phyloP scores from a whole-genome alignment of 106 monocot species.

The Dendrobium huoshanense region DNA sequence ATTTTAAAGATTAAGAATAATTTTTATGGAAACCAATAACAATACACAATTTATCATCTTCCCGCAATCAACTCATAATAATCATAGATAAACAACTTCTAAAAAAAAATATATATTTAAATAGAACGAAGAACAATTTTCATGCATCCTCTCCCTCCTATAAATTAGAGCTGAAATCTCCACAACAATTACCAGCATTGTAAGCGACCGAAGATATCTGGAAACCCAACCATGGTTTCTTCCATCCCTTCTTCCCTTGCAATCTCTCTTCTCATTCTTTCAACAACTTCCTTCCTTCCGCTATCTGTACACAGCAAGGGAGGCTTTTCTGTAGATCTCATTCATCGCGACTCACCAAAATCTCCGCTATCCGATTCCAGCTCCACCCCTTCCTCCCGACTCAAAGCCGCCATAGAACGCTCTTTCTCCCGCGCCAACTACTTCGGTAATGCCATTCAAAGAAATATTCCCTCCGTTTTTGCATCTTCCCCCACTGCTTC shows the following conservation, averaged over 20 bases:
- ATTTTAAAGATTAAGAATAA: no score
- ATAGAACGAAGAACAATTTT: no score
- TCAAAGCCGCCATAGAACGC: slow-evolving; percentile 32
- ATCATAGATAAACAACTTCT: no score
- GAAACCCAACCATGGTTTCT: background rate
- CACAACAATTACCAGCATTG: no score
- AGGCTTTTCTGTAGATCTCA: background rate
- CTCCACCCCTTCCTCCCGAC: slow-evolving; percentile 45
- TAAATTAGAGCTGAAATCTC: no score
- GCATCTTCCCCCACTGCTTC: background rate
- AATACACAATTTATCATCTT: no score
- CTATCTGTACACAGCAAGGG: background rate
- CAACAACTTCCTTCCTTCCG: background rate
- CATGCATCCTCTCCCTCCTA: no score
- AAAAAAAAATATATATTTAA: no score
- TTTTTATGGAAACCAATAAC: no score
- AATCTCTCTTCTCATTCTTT: background rate
- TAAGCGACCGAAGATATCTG: no score
- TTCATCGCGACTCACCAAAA: background rate
- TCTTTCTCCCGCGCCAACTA: slow-evolving; percentile 1
- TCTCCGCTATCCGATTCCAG: background rate
- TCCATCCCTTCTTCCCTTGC: background rate
- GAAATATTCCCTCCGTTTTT: no score
- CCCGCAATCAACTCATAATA: no score
- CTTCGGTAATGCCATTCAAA: background rate